These are phyloP conservation scores for Termitomyces sp. DNA, from an alignment of 768 basidiomycete genomes.

Conservation along the genomic window DNA sequence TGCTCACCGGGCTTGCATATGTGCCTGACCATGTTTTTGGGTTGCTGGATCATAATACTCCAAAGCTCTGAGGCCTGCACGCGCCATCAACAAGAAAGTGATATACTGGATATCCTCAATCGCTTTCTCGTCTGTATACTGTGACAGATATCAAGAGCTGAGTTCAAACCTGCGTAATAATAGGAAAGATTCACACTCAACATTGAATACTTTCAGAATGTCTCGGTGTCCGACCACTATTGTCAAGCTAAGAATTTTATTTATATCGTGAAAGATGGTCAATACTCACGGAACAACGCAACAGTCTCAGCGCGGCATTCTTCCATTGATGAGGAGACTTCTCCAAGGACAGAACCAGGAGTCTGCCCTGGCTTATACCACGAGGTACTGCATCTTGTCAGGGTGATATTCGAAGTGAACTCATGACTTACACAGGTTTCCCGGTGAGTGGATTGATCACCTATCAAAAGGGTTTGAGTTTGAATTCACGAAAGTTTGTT, in stretches of 20 bases:
- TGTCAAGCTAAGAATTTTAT: neutral
- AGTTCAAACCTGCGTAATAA: neutral
- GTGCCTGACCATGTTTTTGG: slow-evolving; percentile 83
- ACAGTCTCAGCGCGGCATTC: slow-evolving; percentile 92
- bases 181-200: slow-evolving; percentile 27
- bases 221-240: slow-evolving; percentile 70
- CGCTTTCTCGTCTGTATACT: slow-evolving; percentile 69
- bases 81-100: slow-evolving; percentile 84
- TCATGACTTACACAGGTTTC: slow-evolving; percentile 54
- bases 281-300: slow-evolving; percentile 66
- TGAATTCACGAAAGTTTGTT: neutral
- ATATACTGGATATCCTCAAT: slow-evolving; percentile 78
- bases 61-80: slow-evolving; percentile 72
- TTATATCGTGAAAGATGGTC: neutral
- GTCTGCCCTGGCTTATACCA: slow-evolving; percentile 92
- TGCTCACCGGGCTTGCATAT: slow-evolving; percentile 83
- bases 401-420: neutral
- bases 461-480: slow-evolving; percentile 28
- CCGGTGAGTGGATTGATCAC: slow-evolving; percentile 81
- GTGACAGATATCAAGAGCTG: neutral
- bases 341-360: slow-evolving; percentile 76
- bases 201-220: slow-evolving; percentile 80
- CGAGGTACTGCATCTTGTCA: slow-evolving; percentile 44
- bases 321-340: slow-evolving; percentile 88
- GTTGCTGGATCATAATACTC: slow-evolving; percentile 82